Base-by-base conservation (phyloP, 83 land plant genomes). In the Picea abies region DNA sequence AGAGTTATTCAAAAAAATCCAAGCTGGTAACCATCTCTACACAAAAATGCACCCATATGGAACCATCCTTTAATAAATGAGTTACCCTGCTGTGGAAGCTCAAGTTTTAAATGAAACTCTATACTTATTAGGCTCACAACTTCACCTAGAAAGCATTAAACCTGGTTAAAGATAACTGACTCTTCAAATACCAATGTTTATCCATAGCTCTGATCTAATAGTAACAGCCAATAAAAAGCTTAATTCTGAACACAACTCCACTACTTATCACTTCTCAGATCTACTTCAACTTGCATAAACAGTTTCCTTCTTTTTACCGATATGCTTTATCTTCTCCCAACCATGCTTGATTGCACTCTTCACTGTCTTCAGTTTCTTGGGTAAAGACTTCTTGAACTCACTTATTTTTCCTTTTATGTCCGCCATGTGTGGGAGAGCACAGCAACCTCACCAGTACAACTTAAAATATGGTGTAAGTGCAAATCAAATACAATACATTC, bases 381-480 rank as follows among this genome's bases (percentile, higher is more conserved):
- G 77, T 25, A 73, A 73, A 56, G 77, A 73, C 77, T 73, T 73
- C 77, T 73, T 73, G 77, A 73, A 73, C 77, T 73, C 77, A n/a
- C 23, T 14, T 73, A 73, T 20, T 15, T 44, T 73, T 73, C 39
- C 77, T 22, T 73, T 44, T 73, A 73, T 10, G 20, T 73, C 77
- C 47, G 77, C 77, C 77, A 73, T 73, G 58, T 41, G 14, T 73
- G 58, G n/a, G 58, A 73, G 77, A 7, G 77, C 77, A 22, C 12
- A 20, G 5, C 77, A 47, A n/a, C 22, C 22, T 44, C 23, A 73
- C 58, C 60, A 73, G 19, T 41, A 5, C 44, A 73, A 37, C 47
- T 15, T 73, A 26, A 44, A 73, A 41, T 41, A 41, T 41, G 26
- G 32, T 67, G 35, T 26, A 26, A 67, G 32, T 26, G 71, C 69